A percentile compares a stretch with the other conserved stretches of the same genome.
Evolutionary conservation across 352 stramenopile species (phyloP).

Genomic region (Thalassiosira hispida): DNA sequence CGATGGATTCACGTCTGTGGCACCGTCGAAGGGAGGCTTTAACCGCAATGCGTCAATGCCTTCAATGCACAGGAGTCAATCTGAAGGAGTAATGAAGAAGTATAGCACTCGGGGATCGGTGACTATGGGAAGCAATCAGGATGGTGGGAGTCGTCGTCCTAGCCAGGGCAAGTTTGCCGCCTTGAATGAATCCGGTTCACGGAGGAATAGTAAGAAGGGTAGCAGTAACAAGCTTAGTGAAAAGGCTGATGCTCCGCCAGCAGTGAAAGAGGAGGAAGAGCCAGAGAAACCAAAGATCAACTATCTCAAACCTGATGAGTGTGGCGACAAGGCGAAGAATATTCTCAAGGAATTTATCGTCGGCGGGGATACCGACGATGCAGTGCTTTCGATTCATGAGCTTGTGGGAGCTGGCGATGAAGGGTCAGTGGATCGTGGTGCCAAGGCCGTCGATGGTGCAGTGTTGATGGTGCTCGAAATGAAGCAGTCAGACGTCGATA

Average conservation of each 20-base stretch:
- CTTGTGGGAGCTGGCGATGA: slow-evolving; percentile 58
- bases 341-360: slow-evolving; percentile 83
- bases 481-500: slow-evolving; percentile 71
- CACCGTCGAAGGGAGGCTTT: slow-evolving; percentile 23
- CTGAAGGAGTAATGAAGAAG: slow-evolving; percentile 34
- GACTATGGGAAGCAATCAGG: slow-evolving; percentile 12
- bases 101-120: slow-evolving; percentile 31
- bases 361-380: slow-evolving; percentile 72
- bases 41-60: slow-evolving; percentile 49
- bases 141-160: background rate
- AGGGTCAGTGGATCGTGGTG: slow-evolving; percentile 62
- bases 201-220: slow-evolving; percentile 49
- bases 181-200: slow-evolving; percentile 29
- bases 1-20: slow-evolving; percentile 67
- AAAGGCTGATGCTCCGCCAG: slow-evolving; percentile 1
- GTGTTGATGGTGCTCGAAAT: slow-evolving; percentile 82
- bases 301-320: slow-evolving; percentile 62
- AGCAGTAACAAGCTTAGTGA: slow-evolving; percentile 22
- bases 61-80: slow-evolving; percentile 35
- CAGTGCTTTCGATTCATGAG: slow-evolving; percentile 77
- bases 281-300: slow-evolving; percentile 37
- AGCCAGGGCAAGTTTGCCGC: slow-evolving; percentile 44
- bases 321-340: slow-evolving; percentile 66
- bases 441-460: slow-evolving; percentile 66
- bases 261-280: background rate